phyloP scores from a whole-genome alignment of 345 rosid species.

The Noccaea bulbosa region DNA sequence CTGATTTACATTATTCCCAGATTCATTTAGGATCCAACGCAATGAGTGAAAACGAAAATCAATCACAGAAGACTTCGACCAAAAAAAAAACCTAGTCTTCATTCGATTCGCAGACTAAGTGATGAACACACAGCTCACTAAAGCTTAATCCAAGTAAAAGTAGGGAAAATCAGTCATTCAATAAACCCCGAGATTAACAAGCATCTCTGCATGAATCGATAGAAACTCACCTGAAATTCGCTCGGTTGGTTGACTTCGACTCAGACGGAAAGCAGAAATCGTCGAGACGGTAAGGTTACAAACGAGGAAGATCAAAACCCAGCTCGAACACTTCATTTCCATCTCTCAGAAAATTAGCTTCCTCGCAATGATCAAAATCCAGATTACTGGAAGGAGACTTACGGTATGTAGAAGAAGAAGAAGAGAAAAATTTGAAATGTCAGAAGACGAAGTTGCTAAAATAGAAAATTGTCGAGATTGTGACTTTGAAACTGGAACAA shows the following conservation, averaged over 20 bases:
- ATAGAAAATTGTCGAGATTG: slow-evolving; percentile 35
- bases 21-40: slow-evolving; percentile 3
- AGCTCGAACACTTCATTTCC: slow-evolving; percentile 59
- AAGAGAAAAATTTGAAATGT: slow-evolving; percentile 47
- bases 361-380: slow-evolving; percentile 16
- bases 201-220: not conserved
- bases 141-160: not conserved
- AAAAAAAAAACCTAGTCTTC: not conserved
- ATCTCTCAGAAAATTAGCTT: not conserved
- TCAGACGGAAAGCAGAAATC: slow-evolving; percentile 57
- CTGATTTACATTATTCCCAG: not conserved
- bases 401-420: not conserved
- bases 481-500: slow-evolving; percentile 36
- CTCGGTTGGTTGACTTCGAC: slow-evolving; percentile 79
- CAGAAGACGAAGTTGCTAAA: slow-evolving; percentile 47
- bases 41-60: not conserved
- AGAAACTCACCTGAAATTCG: slow-evolving; percentile 76
- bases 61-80: not conserved
- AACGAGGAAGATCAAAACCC: slow-evolving; percentile 51
- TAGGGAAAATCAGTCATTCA: not conserved
- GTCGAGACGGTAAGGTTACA: slow-evolving; percentile 47
- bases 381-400: slow-evolving; percentile 18
- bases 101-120: slow-evolving; percentile 2
- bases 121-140: slow-evolving; percentile 15
- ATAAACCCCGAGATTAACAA: slow-evolving; percentile 3